Evolutionary conservation across 2,329 filamentous ascomycete genomes (phyloP), one percentile per base, ranked within the genome.

Genomic region (Scytalidium sp.): DNA sequence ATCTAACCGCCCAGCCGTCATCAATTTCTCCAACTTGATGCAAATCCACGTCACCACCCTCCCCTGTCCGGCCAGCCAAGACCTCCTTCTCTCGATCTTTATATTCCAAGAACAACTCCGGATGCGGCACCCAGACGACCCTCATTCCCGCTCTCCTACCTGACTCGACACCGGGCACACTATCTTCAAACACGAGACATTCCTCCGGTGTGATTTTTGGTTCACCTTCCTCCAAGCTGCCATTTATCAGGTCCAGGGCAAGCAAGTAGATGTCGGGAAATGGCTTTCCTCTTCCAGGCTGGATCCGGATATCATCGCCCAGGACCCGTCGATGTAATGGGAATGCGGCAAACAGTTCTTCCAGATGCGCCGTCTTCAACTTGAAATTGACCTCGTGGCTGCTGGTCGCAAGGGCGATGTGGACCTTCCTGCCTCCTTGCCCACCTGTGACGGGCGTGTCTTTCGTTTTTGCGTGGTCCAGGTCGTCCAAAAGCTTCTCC

Each of bases 171-270:
- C 94, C 94, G 0, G 91, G 90, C 2, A 97, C 90, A 29, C 87
- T 89, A 69, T 97, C 94, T 70, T 97, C 94, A 61, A 97, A 97
- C 0, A 97, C 94, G 13, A 97, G 76, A 65, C 93, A 97, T 69
- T 97, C 93, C 58, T 88, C 87, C 0, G 92, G 90, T 49, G 67
- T 76, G 56, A 99, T 86, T 50, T 78, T 71, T 55, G 78, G 71
- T 45, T 87, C 83, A 39, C 81, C 83, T 3, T 76, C 70, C 0
- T 75, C 73, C 10, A 95, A 73, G 9, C 81, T 81, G 42, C 82
- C 81, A 70, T 97, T 97, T 67, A 97, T 87, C 3, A 84, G 88
- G 68, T 87, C 77, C 45, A 99, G 75, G 0, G 94, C 93, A 1
- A 97, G 76, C 15, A 95, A 73, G 69, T 95, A 99, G 59, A 99